phyloP scores from a whole-genome alignment of 495 filamentous ascomycete species.

The Podospora australis region DNA sequence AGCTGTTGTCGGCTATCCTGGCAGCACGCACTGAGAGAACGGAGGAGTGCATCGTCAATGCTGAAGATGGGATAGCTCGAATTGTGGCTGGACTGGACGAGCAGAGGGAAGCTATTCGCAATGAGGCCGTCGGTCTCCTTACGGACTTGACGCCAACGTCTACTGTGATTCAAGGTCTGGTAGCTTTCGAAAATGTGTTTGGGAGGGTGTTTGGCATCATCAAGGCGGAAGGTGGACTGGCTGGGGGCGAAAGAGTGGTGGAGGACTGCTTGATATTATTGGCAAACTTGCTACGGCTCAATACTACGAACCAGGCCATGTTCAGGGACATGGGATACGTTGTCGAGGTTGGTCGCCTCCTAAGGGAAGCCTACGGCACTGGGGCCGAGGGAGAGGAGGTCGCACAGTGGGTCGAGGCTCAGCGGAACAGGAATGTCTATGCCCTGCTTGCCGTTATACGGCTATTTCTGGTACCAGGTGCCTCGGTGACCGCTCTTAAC shows the following conservation, averaged over 20 bases:
- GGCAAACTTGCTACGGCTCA: conserved; percentile 82
- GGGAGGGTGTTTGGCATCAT: conserved; percentile 80
- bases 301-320: conserved; percentile 86
- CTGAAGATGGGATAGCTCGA: conserved; percentile 80
- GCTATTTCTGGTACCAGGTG: conserved; percentile 75
- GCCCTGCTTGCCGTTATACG: conserved; percentile 79
- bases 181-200: conserved; percentile 92
- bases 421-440: conserved; percentile 87
- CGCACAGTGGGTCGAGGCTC: conserved; percentile 64
- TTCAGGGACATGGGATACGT: conserved; percentile 89
- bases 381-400: conserved; percentile 54
- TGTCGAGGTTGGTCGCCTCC: conserved; percentile 61
- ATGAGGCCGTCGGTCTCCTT: conserved; percentile 54
- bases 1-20: conserved; percentile 81
- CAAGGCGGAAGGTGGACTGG: conserved; percentile 70
- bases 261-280: conserved; percentile 93
- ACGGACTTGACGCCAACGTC: conserved; percentile 47
- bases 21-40: conserved; percentile 84
- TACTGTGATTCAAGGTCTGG: conserved; percentile 76
- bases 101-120: conserved; percentile 78
- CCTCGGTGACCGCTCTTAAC: conserved; percentile 72
- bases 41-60: conserved; percentile 89
- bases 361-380: conserved; percentile 55
- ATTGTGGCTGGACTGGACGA: conserved; percentile 82
- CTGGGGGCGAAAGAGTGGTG: conserved; percentile 79